A percentile compares a stretch with the other conserved stretches of the same genome.
Evolutionary conservation across 2,329 filamentous ascomycete species (phyloP).

Genomic region (Aschersonia sp.): DNA sequence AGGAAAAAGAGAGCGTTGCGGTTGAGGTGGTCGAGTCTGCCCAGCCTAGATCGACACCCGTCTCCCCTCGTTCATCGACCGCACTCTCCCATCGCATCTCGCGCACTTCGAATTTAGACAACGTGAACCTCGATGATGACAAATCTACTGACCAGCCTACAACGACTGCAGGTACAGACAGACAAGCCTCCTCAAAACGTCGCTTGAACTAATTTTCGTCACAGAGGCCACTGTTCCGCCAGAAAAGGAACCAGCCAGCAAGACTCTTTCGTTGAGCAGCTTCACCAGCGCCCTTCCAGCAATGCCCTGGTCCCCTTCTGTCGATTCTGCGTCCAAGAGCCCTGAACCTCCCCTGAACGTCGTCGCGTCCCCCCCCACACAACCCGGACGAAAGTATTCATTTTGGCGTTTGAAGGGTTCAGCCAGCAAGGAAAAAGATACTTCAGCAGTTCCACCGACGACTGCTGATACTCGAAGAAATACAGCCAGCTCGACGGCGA

Average conservation of each 20-base stretch:
- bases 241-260: slow-evolving; percentile 28
- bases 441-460: slow-evolving; percentile 37
- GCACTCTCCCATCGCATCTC: slow-evolving; percentile 29
- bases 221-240: slow-evolving; percentile 17
- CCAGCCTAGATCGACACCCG: slow-evolving; percentile 8
- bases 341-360: slow-evolving; percentile 18
- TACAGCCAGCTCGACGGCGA: slow-evolving; percentile 68
- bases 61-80: slow-evolving; percentile 19
- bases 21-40: slow-evolving; percentile 5
- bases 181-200: neutral
- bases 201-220: slow-evolving; percentile 5
- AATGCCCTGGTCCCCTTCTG: slow-evolving; percentile 55
- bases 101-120: slow-evolving; percentile 33
- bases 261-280: slow-evolving; percentile 51
- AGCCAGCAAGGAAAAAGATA: slow-evolving; percentile 39
- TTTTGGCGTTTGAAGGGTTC: slow-evolving; percentile 66
- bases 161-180: slow-evolving; percentile 17
- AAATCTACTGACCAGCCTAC: slow-evolving; percentile 25
- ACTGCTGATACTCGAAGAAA: slow-evolving; percentile 42
- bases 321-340: slow-evolving; percentile 33
- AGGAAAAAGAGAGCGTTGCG: slow-evolving; percentile 6
- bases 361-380: slow-evolving; percentile 15
- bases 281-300: slow-evolving; percentile 59
- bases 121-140: slow-evolving; percentile 56
- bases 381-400: slow-evolving; percentile 59